Conservation (phyloP, 345 rosid species). For the Eucalyptus viminalis region DNA sequence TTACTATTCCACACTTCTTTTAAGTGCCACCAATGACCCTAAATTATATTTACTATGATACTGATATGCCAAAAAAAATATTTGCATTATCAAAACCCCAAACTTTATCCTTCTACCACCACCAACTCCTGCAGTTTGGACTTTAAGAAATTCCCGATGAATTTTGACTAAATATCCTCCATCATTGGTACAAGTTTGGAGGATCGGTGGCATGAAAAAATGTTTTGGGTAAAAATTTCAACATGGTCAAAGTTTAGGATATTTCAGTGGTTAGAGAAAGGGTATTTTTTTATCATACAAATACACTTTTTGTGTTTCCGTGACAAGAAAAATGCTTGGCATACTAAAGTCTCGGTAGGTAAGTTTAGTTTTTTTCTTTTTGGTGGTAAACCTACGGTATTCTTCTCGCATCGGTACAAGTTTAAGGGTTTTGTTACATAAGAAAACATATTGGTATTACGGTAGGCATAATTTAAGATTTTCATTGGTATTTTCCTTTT, state of each 20-base stretch:
- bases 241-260: neutral
- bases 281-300: neutral
- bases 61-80: neutral
- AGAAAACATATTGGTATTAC: neutral
- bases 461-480: neutral
- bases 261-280: neutral
- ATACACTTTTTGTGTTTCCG: neutral
- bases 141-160: neutral
- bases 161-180: neutral
- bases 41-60: no score
- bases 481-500: neutral
- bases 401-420: fast-evolving
- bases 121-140: neutral
- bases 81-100: neutral
- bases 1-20: neutral
- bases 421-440: neutral
- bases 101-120: neutral
- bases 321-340: neutral
- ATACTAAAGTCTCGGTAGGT: neutral
- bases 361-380: neutral
- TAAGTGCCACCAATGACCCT: neutral
- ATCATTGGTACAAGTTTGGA: neutral
- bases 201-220: no score
- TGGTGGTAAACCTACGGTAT: neutral
- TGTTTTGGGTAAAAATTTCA: neutral